These are phyloP conservation scores for Alternaria solani DNA, from an alignment of 2,329 filamentous ascomycete species.

Conservation along the genomic window DNA sequence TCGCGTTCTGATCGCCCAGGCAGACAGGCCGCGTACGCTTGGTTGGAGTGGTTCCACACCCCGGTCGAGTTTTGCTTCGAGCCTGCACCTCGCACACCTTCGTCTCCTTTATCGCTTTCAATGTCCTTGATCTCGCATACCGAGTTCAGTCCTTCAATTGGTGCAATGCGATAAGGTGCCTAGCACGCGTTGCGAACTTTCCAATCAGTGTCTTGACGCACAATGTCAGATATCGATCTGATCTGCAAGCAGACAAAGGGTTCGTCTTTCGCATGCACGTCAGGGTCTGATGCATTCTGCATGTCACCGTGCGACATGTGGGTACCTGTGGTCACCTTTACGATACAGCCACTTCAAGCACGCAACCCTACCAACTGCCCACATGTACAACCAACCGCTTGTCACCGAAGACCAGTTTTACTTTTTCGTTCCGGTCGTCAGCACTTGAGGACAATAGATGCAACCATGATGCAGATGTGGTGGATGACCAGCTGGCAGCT, in stretches of 20 bases:
- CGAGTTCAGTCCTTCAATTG: background rate
- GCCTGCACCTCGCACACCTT: no score
- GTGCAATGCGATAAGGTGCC: background rate
- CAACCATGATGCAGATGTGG: no score
- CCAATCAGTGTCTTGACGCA: background rate
- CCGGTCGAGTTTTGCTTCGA: no score
- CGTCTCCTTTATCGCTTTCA: no score
- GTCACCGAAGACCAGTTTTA: no score
- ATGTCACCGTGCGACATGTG: background rate
- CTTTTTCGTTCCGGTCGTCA: no score
- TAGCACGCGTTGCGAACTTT: background rate
- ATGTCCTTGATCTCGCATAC: no score
- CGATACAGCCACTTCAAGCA: background rate
- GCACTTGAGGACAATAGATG: no score
- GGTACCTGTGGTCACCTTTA: background rate
- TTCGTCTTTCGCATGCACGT: background rate
- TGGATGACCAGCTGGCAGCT: no score
- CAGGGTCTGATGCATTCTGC: background rate
- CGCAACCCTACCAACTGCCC: background rate
- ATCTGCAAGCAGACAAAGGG: background rate
- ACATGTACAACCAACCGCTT: background rate
- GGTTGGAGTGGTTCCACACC: no score
- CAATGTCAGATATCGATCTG: background rate
- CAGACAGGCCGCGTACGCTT: rapidly evolving
- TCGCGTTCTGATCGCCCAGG: no score